Conservation (phyloP, 2,329 filamentous ascomycete genomes). For the Paecilomyces variotii region DNA sequence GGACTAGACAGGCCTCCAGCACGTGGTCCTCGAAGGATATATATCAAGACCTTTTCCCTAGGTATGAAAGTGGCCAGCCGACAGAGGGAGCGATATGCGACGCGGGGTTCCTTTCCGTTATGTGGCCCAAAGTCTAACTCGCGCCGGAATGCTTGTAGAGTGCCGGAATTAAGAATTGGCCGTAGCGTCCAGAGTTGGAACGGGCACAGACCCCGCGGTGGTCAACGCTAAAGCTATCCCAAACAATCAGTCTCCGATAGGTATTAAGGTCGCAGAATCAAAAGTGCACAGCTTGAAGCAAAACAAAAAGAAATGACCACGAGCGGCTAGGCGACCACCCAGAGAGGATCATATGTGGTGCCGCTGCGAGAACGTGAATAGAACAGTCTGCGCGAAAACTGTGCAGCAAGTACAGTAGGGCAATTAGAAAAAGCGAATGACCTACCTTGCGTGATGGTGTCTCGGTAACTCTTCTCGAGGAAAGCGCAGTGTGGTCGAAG, state of each 20-base stretch:
- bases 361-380: background rate
- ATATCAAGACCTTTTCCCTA: background rate
- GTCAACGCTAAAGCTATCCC: background rate
- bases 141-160: background rate
- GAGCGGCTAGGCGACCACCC: too few relatives aligned
- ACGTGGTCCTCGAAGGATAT: background rate
- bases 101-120: background rate
- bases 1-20: conserved; percentile 16
- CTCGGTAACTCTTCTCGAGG: background rate
- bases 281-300: background rate
- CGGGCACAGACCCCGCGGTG: background rate
- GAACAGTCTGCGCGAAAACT: background rate
- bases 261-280: background rate
- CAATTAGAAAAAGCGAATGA: background rate
- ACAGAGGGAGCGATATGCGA: background rate
- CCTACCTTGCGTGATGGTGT: background rate
- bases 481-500: background rate
- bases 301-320: background rate
- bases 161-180: background rate
- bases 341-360: background rate
- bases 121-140: background rate
- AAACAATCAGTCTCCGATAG: background rate
- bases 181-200: background rate
- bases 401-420: background rate
- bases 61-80: background rate